These are phyloP conservation scores for Rhypophila decipiens DNA, from an alignment of 495 filamentous ascomycete genomes.

Conservation along the genomic window DNA sequence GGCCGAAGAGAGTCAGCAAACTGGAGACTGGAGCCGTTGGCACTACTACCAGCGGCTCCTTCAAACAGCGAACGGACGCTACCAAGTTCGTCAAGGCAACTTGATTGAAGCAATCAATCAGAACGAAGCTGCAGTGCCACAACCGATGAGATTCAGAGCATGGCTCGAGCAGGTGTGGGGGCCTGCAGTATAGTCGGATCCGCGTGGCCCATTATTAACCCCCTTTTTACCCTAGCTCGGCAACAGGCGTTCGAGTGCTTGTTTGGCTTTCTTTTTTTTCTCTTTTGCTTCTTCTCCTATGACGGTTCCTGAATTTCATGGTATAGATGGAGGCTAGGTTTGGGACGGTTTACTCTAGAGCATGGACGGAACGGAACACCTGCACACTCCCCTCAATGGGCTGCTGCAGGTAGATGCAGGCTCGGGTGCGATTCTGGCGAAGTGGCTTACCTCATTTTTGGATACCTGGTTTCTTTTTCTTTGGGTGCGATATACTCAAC, in stretches of 20 bases:
- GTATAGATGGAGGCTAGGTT: background rate
- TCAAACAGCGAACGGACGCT: conserved; percentile 45
- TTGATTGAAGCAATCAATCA: conserved; percentile 36
- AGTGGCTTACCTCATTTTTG: background rate
- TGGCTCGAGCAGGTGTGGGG: conserved; percentile 46
- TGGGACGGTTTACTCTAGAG: background rate
- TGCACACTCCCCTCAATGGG: background rate
- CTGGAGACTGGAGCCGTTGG: conserved; percentile 29
- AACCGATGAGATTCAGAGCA: conserved; percentile 37
- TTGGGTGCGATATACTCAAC: no score
- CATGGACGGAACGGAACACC: background rate
- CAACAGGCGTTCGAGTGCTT: background rate
- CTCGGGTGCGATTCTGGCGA: background rate
- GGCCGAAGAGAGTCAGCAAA: conserved; percentile 32
- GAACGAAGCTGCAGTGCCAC: conserved; percentile 32
- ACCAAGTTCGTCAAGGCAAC: conserved; percentile 39
- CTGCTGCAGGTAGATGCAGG: no score
- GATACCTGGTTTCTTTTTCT: background rate
- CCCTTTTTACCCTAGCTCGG: background rate
- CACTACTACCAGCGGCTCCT: conserved; percentile 39
- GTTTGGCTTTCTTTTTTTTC: background rate
- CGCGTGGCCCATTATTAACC: background rate
- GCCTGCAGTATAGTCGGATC: conserved; percentile 2
- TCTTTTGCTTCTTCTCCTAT: background rate
- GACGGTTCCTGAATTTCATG: background rate